Conservation (phyloP, 805 yeast species). For the Kluyveromyces nonfermentans region DNA sequence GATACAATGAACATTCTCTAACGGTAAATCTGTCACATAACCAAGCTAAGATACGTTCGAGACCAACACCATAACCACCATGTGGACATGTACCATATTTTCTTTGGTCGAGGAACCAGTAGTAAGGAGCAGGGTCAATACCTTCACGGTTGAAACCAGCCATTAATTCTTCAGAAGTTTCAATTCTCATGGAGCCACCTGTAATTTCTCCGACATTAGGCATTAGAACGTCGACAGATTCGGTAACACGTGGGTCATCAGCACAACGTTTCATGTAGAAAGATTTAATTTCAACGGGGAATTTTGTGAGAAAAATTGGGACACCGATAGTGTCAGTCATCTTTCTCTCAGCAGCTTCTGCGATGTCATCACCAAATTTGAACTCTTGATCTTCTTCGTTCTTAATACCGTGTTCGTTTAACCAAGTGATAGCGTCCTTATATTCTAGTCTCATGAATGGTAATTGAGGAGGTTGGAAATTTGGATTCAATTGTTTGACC, state of each 20-base stretch:
- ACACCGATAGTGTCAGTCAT: conserved; percentile 93
- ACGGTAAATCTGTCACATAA: conserved; percentile 95
- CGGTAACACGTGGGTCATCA: conserved; percentile 92
- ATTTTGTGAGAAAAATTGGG: conserved; percentile 85
- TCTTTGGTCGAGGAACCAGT: conserved; percentile 95
- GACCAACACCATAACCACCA: conserved; percentile 98
- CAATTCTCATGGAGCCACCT: conserved; percentile 98
- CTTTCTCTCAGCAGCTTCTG: conserved; percentile 98
- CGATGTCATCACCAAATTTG: conserved; percentile 97
- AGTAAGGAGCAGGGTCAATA: conserved; percentile 72
- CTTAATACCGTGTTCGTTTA: conserved; percentile 86
- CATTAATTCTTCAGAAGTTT: conserved; percentile 66
- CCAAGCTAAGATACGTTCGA: conserved; percentile 98
- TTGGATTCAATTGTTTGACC: conserved; percentile 86
- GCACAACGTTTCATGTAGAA: conserved; percentile 93
- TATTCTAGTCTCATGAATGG: conserved; percentile 93
- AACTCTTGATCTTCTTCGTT: conserved; percentile 92
- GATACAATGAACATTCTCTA: conserved; percentile 95
- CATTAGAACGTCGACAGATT: conserved; percentile 96
- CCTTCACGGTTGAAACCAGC: conserved; percentile 92
- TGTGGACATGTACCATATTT: conserved; percentile 97
- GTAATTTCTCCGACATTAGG: conserved; percentile 98
- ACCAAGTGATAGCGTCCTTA: conserved; percentile 88
- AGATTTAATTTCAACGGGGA: conserved; percentile 96
- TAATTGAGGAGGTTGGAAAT: conserved; percentile 65